These are phyloP conservation scores for Mycena maculata DNA, from an alignment of 768 basidiomycete genomes.

Conservation along the genomic window DNA sequence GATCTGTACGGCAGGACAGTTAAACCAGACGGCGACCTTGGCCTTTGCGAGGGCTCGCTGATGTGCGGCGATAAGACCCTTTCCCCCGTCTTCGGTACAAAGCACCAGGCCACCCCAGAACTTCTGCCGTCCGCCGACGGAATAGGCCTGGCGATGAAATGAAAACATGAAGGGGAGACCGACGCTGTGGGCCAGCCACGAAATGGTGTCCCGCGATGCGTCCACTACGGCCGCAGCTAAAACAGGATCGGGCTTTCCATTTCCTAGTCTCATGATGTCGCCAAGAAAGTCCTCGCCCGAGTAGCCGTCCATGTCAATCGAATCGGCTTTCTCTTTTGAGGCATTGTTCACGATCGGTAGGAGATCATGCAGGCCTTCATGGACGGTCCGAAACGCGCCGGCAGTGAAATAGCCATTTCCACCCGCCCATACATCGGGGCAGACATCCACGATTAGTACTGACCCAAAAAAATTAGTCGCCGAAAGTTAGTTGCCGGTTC, in stretches of 20 bases:
- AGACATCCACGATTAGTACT: slow-evolving; percentile 76
- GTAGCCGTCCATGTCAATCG: slow-evolving; percentile 71
- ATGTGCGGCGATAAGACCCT: slow-evolving; percentile 72
- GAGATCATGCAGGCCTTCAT: slow-evolving; percentile 69
- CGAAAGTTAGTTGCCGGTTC: too few relatives aligned
- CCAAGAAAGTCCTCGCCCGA: slow-evolving; percentile 62
- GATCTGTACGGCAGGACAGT: slow-evolving; percentile 58
- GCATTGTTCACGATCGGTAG: slow-evolving; percentile 65
- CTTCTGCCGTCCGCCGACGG: slow-evolving; percentile 67
- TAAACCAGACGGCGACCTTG: slow-evolving; percentile 69
- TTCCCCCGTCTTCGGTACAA: slow-evolving; percentile 72
- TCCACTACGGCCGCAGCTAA: slow-evolving; percentile 66
- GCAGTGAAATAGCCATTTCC: slow-evolving; percentile 83
- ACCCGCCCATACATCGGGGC: slow-evolving; percentile 71
- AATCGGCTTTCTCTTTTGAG: slow-evolving; percentile 51
- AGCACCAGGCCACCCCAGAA: slow-evolving; percentile 81
- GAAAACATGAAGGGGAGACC: slow-evolving; percentile 67
- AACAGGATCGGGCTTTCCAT: slow-evolving; percentile 58
- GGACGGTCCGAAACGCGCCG: slow-evolving; percentile 66
- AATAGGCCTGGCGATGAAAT: slow-evolving; percentile 76
- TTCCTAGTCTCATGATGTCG: slow-evolving; percentile 72
- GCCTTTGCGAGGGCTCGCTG: slow-evolving; percentile 58
- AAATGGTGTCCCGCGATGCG: slow-evolving; percentile 64
- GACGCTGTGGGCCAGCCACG: slow-evolving; percentile 66
- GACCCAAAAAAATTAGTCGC: too few relatives aligned